Base-by-base conservation (phyloP, 164 flowering plant genomes). In the Magnolia officinalis region DNA sequence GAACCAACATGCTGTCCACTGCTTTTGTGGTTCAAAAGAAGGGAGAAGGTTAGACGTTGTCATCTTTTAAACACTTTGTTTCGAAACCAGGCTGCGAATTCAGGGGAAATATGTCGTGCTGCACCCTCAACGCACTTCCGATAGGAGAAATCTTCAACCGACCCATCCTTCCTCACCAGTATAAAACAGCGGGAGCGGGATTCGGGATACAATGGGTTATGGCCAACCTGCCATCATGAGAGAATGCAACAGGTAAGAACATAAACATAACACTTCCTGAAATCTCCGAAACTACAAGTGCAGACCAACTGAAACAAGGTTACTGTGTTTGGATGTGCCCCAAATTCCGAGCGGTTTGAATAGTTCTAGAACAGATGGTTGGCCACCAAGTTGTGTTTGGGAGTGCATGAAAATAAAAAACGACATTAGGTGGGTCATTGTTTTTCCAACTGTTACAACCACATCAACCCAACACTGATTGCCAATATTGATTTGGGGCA, bases 131-230 rank as follows among this genome's bases (percentile, higher is more conserved):
- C 80, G 78, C 99, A 95, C 76, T 95, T 95, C 77, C 72, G 91
- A 76, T 92, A 93, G 0, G 99, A 95, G 82, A 95, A 93, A 74
- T 92, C 97, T 75, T 86, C 95, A 1, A 50, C 63, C 1, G 94
- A 81, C n/a, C 92, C 95, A 79, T 93, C 98, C 0, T 59, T 79
- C 74, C 97, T 83, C 26, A 87, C 88, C 69, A 90, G 2, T 18
- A 83, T 24, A 75, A 95, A 95, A 85, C 97, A 95, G 6, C 92
- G 91, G 8, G 86, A 72, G 6, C 91, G 91, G 7, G 86, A 72
- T 6, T 83, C 75, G 50, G 76, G 70, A 76, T 86, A 63, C 37
- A 81, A 65, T 3, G 89, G 77, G 69, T 89, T 91, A 68, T 77
- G 20, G 0, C 86, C 91, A 70, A 95, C 87, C 98, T 95, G 86